A percentile compares a stretch with the other conserved stretches of the same genome.
Evolutionary conservation across 2,329 filamentous ascomycete genomes (phyloP).

Genomic region (Alternaria brassicicola): DNA sequence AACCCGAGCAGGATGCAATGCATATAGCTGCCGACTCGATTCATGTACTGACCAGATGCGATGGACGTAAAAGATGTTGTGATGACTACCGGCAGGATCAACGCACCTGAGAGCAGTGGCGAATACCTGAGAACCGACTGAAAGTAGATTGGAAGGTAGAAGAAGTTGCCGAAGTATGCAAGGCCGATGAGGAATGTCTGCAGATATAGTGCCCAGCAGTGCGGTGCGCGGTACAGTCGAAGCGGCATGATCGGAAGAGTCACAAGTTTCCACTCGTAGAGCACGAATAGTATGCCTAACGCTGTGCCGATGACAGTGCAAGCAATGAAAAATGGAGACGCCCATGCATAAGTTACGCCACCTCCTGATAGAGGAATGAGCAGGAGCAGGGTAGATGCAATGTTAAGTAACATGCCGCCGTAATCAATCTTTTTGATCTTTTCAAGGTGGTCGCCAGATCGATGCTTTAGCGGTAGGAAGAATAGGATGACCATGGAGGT

Average conservation of each 20-base stretch:
- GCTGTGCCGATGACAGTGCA: slow-evolving; percentile 60
- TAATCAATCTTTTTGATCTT: slow-evolving; percentile 65
- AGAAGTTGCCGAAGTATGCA: slow-evolving; percentile 64
- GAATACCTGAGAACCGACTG: slow-evolving; percentile 61
- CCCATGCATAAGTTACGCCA: slow-evolving; percentile 63
- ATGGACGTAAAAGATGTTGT: slow-evolving; percentile 24
- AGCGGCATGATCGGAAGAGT: slow-evolving; percentile 65
- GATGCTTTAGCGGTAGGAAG: slow-evolving; percentile 49
- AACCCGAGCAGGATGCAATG: slow-evolving; percentile 43
- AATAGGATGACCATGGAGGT: slow-evolving; percentile 19
- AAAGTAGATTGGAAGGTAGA: slow-evolving; percentile 67
- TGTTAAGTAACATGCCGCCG: slow-evolving; percentile 61
- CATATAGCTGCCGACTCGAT: slow-evolving; percentile 26
- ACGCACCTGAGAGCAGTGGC: slow-evolving; percentile 59
- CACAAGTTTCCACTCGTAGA: slow-evolving; percentile 64
- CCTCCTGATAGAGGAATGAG: slow-evolving; percentile 69
- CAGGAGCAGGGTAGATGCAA: slow-evolving; percentile 64
- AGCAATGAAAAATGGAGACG: slow-evolving; percentile 63
- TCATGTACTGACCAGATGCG: slow-evolving; percentile 28
- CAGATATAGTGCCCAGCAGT: slow-evolving; percentile 61
- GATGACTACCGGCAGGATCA: slow-evolving; percentile 51
- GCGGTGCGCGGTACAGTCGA: slow-evolving; percentile 60
- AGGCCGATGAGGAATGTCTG: slow-evolving; percentile 67
- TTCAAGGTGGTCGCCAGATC: slow-evolving; percentile 53
- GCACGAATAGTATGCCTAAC: slow-evolving; percentile 56